Percentiles rank a stretch among this genome's conserved stretches.
Conservation (phyloP, 306 rosid genomes). For the Lathyrus sativus region DNA sequence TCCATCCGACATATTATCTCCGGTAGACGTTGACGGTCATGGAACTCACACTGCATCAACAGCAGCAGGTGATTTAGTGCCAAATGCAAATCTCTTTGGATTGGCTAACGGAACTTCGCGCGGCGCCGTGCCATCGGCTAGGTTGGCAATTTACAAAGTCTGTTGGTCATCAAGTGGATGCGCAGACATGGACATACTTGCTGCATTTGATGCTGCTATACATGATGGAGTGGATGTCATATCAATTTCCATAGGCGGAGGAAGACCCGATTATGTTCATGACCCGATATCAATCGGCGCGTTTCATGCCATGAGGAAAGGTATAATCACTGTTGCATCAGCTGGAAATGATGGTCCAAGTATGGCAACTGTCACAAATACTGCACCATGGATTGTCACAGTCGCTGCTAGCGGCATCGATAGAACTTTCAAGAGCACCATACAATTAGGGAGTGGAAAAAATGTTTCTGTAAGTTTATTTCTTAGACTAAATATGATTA, state of each 20-base stretch:
- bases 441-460: constrained; percentile 70
- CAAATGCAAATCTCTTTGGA: constrained; percentile 75
- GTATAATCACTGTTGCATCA: constrained; percentile 75
- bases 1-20: constrained; percentile 63
- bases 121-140: constrained; percentile 83
- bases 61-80: constrained; percentile 56
- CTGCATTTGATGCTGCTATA: constrained; percentile 86
- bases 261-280: constrained; percentile 25
- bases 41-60: constrained; percentile 94
- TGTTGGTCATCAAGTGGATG: constrained; percentile 78
- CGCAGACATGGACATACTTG: constrained; percentile 85
- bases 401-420: constrained; percentile 88
- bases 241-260: constrained; percentile 89
- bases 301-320: constrained; percentile 79
- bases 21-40: constrained; percentile 77
- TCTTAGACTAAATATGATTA: neutral
- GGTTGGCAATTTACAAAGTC: constrained; percentile 86
- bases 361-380: constrained; percentile 50
- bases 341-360: constrained; percentile 86
- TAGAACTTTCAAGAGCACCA: constrained; percentile 60
- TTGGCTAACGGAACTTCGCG: constrained; percentile 77
- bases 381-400: constrained; percentile 89
- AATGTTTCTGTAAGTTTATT: constrained; percentile 62
- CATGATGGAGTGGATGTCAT: constrained; percentile 92
- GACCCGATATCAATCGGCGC: constrained; percentile 77